Evolutionary conservation across 2,329 filamentous ascomycete genomes (phyloP).

Genomic region (Aspergillus luchuensis): DNA sequence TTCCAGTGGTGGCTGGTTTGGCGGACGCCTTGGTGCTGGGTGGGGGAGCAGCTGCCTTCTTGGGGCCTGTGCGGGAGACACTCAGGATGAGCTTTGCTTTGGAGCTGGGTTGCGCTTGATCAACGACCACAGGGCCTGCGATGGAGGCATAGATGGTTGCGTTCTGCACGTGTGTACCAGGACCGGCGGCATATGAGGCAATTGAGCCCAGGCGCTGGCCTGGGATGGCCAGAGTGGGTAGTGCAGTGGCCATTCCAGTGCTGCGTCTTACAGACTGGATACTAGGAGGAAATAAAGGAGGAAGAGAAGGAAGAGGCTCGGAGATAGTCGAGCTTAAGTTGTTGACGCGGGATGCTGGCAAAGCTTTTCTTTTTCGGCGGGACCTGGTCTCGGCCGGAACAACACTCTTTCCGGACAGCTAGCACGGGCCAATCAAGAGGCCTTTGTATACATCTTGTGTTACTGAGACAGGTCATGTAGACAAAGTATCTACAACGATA

Average conservation of each 20-base stretch:
- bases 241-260: conserved; percentile 30
- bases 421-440: background rate
- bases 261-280: background rate
- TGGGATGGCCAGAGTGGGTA: conserved; percentile 67
- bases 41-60: background rate
- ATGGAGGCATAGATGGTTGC: conserved; percentile 79
- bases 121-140: conserved; percentile 67
- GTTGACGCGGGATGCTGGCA: background rate
- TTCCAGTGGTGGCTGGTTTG: conserved; percentile 18
- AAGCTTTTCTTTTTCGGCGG: background rate
- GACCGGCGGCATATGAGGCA: conserved; percentile 69
- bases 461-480: too few species aligned
- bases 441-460: too few species aligned
- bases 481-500: background rate
- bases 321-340: background rate
- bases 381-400: background rate
- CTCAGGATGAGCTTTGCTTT: conserved; percentile 45
- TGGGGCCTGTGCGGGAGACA: conserved; percentile 29
- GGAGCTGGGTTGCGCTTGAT: conserved; percentile 42
- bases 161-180: conserved; percentile 81
- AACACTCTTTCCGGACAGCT: background rate
- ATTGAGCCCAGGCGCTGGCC: conserved; percentile 75
- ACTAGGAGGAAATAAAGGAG: background rate
- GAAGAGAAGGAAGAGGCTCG: background rate
- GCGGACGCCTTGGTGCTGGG: conserved; percentile 5